Evolutionary conservation across 1,284 basidiomycete genomes (phyloP), one percentile per base, ranked within the genome.

Genomic region (Singerocomus inundabilis): DNA sequence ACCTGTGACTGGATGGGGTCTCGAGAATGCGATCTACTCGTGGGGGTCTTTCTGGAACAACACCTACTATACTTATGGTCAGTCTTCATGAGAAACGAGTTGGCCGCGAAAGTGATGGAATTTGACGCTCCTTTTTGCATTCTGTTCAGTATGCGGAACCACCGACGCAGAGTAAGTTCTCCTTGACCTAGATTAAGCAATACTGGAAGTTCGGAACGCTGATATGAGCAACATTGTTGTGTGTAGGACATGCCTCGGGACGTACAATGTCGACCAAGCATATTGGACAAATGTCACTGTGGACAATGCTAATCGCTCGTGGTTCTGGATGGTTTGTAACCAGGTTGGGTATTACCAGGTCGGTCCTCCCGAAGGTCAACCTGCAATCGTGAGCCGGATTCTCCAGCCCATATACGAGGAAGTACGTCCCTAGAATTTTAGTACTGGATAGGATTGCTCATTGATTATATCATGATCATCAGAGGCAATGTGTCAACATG

Each of bases 271-370:
- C 1, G 72, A 59, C 7, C 52, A 68, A 38, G 53, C 65, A 0
- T 68, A 56, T 55, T 80, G 66, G 63, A 75, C 77, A 1, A 55
- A 72, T 48, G 70, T 65, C n/a, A 57, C 64, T 6, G 57, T 79
- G 39, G 61, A 76, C 57, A 71, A 80, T 51, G 43, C 63, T 2
- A 32, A 48, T 1, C 70, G 78, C 6, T 77, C 77, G 6, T 80
- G 77, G 77, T 56, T 46, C 29, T 80, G 77, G 78, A 67, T 78
- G 38, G 66, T 72, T 2, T 88, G 85, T 62, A 87, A 83, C 58
- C 75, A 86, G 69, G 73, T 88, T 5, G 86, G 85, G 29, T 85
- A 70, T 61, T 74, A 80, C 49, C 81, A 82, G 66, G 81, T 79
- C 26, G 76, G 80, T 13, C 79, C 85, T 6, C 85, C 85, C 0